Evolutionary conservation across 768 basidiomycete genomes (phyloP), one percentile per base, ranked within the genome.

Genomic region (Brasilioporus rufonigricans): DNA sequence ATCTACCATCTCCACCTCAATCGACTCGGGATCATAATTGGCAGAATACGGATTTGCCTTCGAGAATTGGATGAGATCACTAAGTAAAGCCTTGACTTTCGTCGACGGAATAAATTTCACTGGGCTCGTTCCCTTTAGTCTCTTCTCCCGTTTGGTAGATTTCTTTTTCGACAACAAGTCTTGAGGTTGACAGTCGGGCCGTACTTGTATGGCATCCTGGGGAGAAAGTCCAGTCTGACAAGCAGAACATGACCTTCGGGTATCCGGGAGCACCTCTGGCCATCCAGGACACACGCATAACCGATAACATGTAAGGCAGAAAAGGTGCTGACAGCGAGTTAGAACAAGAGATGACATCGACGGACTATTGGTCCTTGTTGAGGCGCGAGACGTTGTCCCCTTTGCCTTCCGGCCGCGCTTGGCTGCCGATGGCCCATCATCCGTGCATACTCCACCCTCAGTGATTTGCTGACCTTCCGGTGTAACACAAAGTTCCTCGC

Each of bases 281-380:
- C 90, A 98, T 24, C 82, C 84, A 23, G 91, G 80, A 58, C 80
- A 91, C 39, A 93, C 82, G n/a, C 80, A 82, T 58, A 78, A 74
- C 38, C 87, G 84, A 79, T 93, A 98, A 72, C 97, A 99, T 26
- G 75, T 75, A 11, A 86, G 63, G 73, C 97, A 99, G 71, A 91
- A 98, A 29, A 98, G 78, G 70, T 99, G 97, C 64, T 93, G 91
- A 69, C 97, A 99, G 57, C 89, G 84, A 13, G 97, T 97, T 66
- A 99, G 72, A 49, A 98, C 74, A 0, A 87, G 83, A 24, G 80
- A 83, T 3, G 80, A 79, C 3, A 71, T 72, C 45, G 78, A 75
- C 4, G 91, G 91, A 63, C 89, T 91, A 59, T 74, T 89, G 36
- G 87, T 83, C 31, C 91, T 82, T 38, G 91, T 91, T 1, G 86